Base-by-base conservation (phyloP, 2,329 filamentous ascomycete species). In the Orbilia javanica region DNA sequence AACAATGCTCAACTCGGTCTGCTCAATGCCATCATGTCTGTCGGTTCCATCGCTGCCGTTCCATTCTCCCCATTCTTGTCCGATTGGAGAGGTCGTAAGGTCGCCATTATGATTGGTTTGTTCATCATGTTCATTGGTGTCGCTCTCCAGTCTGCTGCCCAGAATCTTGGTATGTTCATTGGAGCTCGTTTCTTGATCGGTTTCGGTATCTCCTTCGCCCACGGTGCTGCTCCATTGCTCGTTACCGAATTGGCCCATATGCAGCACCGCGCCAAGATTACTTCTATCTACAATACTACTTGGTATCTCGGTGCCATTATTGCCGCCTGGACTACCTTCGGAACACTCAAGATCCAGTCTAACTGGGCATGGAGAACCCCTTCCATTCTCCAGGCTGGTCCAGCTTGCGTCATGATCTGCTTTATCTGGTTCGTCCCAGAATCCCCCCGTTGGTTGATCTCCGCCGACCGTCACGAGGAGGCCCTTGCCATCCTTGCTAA, bases 321-420 rank as follows among this genome's bases (percentile, higher is more conserved):
- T 52, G 85, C 85, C 22, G 84, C 85, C 39, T 87, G 86, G 86
- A 81, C 84, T 1, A 86, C 85, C 15, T 87, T 84, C 68, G 85
- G 85, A 42, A 86, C 85, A 0, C 82, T 84, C 22, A 83, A 83
- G 48, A 85, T 85, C 18, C 29, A 74, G 7, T 83, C 80, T 66
- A 83, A 83, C 63, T 87, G 86, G 86, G 84, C 85, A n/a, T 88
- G 87, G 86, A 84, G 87, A 52, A 82, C 87, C 2, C 87, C 87
- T 0, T 87, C 86, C 34, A 82, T 87, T 2, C 80, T 88, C 1
- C 87, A 88, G 78, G 86, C 85, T 74, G 84, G 84, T 42, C 86
- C 88, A 3, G 87, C 87, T 0, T 55, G 86, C 11, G 70, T 87
- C 22, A 85, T 85, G 65, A 78, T 86, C 20, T 60, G 81, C 34